phyloP scores from a whole-genome alignment of 768 basidiomycete species.

The Tricholoma bakamatsutake region DNA sequence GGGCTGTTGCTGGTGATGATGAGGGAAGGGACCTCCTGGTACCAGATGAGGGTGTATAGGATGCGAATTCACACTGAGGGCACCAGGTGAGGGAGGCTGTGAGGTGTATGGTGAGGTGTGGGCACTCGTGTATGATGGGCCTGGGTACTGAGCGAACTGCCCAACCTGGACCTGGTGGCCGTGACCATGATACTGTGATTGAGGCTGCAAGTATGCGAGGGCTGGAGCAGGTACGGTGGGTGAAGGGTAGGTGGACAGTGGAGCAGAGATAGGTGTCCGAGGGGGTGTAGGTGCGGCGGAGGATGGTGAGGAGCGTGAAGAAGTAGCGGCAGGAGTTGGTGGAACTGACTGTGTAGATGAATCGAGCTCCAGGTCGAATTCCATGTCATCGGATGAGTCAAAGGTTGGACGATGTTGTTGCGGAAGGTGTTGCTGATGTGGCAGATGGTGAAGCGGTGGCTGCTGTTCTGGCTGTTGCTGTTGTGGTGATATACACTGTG shows the following conservation, averaged over 20 bases:
- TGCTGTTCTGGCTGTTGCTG: slow-evolving; percentile 18
- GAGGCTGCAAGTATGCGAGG: slow-evolving; percentile 13
- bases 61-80: slow-evolving; percentile 25
- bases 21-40: slow-evolving; percentile 11
- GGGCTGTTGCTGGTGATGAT: slow-evolving; percentile 6
- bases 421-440: slow-evolving; percentile 26
- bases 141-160: slow-evolving; percentile 26
- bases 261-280: slow-evolving; percentile 48
- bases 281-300: slow-evolving; percentile 40
- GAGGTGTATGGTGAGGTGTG: slow-evolving; percentile 33
- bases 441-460: slow-evolving; percentile 18
- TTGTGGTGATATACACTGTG: slow-evolving; percentile 21
- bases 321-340: slow-evolving; percentile 17
- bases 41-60: slow-evolving; percentile 3
- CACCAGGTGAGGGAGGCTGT: slow-evolving; percentile 44
- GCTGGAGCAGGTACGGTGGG: slow-evolving; percentile 15
- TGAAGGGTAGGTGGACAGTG: slow-evolving; percentile 35
- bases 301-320: slow-evolving; percentile 33
- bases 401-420: slow-evolving; percentile 38
- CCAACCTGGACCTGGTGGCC: slow-evolving; percentile 17
- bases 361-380: slow-evolving; percentile 54
- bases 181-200: slow-evolving; percentile 11
- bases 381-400: slow-evolving; percentile 73
- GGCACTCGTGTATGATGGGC: slow-evolving; percentile 15
- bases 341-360: slow-evolving; percentile 24